Evolutionary conservation across 768 basidiomycete species (phyloP), one percentile per base, ranked within the genome.

Genomic region (Boletus subcaerulescens): DNA sequence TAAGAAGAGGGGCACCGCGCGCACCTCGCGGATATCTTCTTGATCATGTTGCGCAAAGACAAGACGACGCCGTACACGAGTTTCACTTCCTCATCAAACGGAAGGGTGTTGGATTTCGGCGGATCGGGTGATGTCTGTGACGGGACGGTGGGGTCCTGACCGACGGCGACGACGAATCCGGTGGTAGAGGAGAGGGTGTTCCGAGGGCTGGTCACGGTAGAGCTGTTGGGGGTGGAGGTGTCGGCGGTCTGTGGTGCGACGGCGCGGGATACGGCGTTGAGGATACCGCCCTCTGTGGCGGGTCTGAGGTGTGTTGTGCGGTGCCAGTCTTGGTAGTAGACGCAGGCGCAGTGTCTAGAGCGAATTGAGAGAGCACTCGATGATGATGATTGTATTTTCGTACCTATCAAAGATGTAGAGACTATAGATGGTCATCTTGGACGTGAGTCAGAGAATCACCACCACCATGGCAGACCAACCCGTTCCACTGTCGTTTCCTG

Each of bases 81-180:
- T 68, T 99, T 99, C 1, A 88, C 87, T 71, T 99, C 96, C 70
- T 99, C 97, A 66, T 99, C 97, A 62, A 99, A 98, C 7, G 96
- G 78, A 18, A 99, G 75, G 4, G 83, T 77, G 57, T 74, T 81
- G 11, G 78, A 74, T 29, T 67, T 59, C n/a, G 75, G 60, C 1
- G 45, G 20, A 3, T 65, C 64, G 0, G 50, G 20, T 10, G 48
- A 43, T 24, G 66, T 5, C 10, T 56, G 61, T 3, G 54, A 38
- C 9, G 26, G 76, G 69, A 20, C 63, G 65, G 57, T 4, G 70
- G 60, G 39, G 61, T 85, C 82, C 71, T 77, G 72, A 53, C 71
- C 73, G 41, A 77, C 73, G 3, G 89, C 88, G 26, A 91, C 80
- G 48, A 91, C 82, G 47, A 89, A 74, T 7, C 89, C 89, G 0